Evolutionary conservation across 139 green algal species (phyloP).

Genomic region (Mychonastes homosphaera): DNA sequence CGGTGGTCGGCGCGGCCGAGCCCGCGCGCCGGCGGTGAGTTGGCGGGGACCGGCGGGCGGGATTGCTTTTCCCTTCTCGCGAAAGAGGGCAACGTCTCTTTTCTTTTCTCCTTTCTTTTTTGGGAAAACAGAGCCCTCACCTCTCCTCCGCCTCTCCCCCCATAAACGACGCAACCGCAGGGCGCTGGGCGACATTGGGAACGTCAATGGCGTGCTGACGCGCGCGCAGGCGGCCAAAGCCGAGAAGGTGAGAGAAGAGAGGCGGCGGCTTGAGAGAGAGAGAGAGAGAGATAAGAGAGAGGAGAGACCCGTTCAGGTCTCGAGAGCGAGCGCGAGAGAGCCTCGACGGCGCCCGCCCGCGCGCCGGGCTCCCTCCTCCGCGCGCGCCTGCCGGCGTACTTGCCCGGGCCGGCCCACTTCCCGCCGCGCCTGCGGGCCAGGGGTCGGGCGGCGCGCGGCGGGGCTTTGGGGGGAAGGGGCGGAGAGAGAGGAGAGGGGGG

Average conservation of each 20-base stretch:
- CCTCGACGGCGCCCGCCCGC: not conserved
- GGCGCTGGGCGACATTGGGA: slow-evolving; percentile 57
- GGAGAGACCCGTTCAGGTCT: not conserved
- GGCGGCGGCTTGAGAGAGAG: not conserved
- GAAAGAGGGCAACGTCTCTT: too few relatives aligned
- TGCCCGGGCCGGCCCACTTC: not conserved
- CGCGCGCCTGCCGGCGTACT: not conserved
- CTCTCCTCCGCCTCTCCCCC: too few relatives aligned
- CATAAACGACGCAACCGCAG: too few relatives aligned
- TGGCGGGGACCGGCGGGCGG: too few relatives aligned
- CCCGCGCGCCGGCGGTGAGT: too few relatives aligned
- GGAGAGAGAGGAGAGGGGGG: too few relatives aligned
- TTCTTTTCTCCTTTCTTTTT: too few relatives aligned
- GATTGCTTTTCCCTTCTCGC: too few relatives aligned
- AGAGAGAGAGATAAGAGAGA: not conserved
- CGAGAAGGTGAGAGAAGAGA: slow-evolving; percentile 15
- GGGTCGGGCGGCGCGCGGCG: too few relatives aligned
- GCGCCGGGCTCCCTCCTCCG: not conserved
- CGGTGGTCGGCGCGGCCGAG: too few relatives aligned
- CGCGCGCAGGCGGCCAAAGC: slow-evolving; percentile 23
- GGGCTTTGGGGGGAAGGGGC: too few relatives aligned
- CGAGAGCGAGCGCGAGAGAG: not conserved
- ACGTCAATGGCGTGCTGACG: slow-evolving; percentile 33
- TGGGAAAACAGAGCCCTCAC: too few relatives aligned
- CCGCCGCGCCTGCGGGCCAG: not conserved